Conservation (phyloP, 352 stramenopile genomes). For the Globisporangium orthogonon region DNA sequence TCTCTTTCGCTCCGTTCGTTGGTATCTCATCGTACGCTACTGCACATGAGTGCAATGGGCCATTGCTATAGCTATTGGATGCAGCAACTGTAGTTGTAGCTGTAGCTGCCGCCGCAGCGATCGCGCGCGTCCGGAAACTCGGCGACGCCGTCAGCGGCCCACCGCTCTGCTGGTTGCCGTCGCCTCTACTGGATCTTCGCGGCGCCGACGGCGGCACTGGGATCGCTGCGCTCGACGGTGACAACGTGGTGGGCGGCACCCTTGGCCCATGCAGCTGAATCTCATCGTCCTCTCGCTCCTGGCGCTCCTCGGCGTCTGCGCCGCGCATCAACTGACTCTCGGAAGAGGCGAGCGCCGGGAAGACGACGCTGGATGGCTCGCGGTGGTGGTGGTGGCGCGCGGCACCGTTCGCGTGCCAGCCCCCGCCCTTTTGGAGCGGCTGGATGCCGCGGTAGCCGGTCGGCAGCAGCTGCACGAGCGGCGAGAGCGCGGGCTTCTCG, state of each 20-base stretch:
- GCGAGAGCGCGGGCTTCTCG: conserved; percentile 23
- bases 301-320: conserved; percentile 7
- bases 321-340: neutral
- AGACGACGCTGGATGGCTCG: conserved; percentile 26
- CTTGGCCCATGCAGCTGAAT: neutral
- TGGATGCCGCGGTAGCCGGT: conserved; percentile 68
- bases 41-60: neutral
- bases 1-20: neutral
- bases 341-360: conserved; percentile 26
- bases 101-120: conserved; percentile 14
- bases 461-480: conserved; percentile 50
- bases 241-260: neutral
- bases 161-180: conserved; percentile 19
- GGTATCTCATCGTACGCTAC: neutral
- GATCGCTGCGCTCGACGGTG: conserved; percentile 17
- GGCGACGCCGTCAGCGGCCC: conserved; percentile 1
- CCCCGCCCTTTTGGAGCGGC: conserved; percentile 55
- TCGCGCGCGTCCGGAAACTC: conserved; percentile 25
- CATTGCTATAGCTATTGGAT: neutral
- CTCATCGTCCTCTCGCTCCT: conserved; percentile 5
- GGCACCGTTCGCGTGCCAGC: conserved; percentile 57
- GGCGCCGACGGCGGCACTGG: conserved; percentile 18
- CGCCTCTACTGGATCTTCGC: conserved; percentile 11
- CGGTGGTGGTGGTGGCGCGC: conserved; percentile 14
- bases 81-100: conserved; percentile 1